A percentile compares a stretch with the other conserved stretches of the same genome.
phyloP scores from a whole-genome alignment of 225 moss, liverwort and hornwort genomes.

The Physcomitrium patens region DNA sequence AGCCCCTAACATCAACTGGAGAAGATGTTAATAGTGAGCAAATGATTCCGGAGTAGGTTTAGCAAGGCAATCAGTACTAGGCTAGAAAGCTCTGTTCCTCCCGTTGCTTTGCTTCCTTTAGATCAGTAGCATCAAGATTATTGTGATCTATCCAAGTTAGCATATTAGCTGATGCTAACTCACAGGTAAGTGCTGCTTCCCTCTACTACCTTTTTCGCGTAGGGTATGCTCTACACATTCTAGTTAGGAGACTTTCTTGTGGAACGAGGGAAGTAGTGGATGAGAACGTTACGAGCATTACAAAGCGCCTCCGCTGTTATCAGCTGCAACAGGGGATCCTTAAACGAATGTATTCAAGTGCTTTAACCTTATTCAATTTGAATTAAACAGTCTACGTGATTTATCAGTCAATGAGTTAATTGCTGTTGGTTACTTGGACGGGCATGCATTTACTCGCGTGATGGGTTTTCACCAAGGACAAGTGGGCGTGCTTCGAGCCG shows the following conservation, averaged over 20 bases:
- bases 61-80: background rate
- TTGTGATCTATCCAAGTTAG: constrained; percentile 9
- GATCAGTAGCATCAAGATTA: constrained; percentile 27
- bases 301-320: constrained; percentile 7
- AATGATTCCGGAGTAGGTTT: constrained; percentile 81
- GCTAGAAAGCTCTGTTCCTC: constrained; percentile 12
- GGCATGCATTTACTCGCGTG: no score
- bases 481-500: no score
- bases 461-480: no score
- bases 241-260: constrained; percentile 15
- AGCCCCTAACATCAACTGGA: constrained; percentile 70
- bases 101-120: constrained; percentile 20
- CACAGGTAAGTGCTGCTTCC: constrained; percentile 21
- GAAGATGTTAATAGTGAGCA: constrained; percentile 93
- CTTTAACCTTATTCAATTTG: constrained; percentile 20
- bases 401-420: no score
- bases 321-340: constrained; percentile 24
- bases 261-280: constrained; percentile 20
- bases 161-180: constrained; percentile 1
- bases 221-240: constrained; percentile 18
- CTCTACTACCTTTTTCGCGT: constrained; percentile 9
- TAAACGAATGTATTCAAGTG: constrained; percentile 27
- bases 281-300: background rate
- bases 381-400: no score
- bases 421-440: no score